Conservation (phyloP, 176 grass and related monocot species). For the Carex parvula region DNA sequence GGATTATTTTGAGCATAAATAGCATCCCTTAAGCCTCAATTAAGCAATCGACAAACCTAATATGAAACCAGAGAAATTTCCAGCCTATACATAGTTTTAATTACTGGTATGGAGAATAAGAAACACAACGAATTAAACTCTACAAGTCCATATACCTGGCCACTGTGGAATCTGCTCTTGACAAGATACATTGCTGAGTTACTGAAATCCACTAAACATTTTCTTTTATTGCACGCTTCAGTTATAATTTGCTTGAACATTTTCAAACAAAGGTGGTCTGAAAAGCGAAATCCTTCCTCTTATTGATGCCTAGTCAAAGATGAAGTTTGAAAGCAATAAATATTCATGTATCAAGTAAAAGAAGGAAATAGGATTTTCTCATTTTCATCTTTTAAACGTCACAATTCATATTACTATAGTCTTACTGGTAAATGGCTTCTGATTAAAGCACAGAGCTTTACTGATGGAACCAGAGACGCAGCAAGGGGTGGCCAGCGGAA, state of each 20-base stretch:
- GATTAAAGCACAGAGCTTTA: not conserved
- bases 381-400: not conserved
- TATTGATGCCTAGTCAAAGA: slow-evolving; percentile 18
- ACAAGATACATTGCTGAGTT: slow-evolving; percentile 3
- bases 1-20: not conserved
- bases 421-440: not conserved
- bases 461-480: too few species aligned
- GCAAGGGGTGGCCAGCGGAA: too few species aligned
- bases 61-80: not conserved
- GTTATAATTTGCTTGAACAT: slow-evolving; percentile 18
- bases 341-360: not conserved
- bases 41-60: not conserved
- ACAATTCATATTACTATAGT: not conserved
- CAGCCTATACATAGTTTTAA: not conserved
- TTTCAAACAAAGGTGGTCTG: not conserved
- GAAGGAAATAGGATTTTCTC: not conserved
- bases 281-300: not conserved
- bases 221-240: slow-evolving; percentile 11
- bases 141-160: not conserved
- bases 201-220: not conserved
- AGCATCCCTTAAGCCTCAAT: not conserved
- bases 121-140: not conserved
- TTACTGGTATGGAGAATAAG: not conserved
- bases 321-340: not conserved
- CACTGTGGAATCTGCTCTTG: slow-evolving; percentile 4